These are phyloP conservation scores for Dianthus caryophyllus DNA, from an alignment of 148 eudicot species.

Conservation along the genomic window DNA sequence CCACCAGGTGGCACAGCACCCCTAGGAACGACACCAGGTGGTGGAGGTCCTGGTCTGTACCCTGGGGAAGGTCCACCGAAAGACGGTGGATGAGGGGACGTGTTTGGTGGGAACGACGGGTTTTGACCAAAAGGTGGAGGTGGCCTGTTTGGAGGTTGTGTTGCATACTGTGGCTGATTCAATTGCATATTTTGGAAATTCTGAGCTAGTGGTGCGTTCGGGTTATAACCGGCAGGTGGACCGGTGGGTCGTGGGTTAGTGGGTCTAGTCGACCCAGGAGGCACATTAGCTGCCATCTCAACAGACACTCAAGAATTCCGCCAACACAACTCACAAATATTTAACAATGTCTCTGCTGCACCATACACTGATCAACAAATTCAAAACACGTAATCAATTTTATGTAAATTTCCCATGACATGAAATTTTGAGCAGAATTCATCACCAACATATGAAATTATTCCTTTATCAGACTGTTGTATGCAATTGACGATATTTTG, in stretches of 20 bases:
- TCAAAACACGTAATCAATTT: background rate
- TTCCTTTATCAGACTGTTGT: too few species aligned
- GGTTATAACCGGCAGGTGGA: constrained; percentile 58
- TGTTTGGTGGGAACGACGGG: constrained; percentile 36
- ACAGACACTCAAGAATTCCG: background rate
- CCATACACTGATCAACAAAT: constrained; percentile 12
- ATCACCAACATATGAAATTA: background rate
- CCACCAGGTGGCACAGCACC: constrained; percentile 48
- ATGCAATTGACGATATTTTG: too few species aligned
- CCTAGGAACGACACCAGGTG: constrained; percentile 76
- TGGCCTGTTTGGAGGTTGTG: constrained; percentile 34
- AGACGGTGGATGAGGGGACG: constrained; percentile 28
- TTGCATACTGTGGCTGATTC: constrained; percentile 57
- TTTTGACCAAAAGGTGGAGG: constrained; percentile 58
- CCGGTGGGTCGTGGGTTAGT: constrained; percentile 31
- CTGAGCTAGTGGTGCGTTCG: constrained; percentile 53
- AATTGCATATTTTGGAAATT: constrained; percentile 67
- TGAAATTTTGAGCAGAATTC: background rate
- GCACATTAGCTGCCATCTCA: constrained; percentile 64
- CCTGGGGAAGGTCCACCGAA: constrained; percentile 38
- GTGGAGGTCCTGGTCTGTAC: constrained; percentile 74
- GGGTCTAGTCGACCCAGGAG: constrained; percentile 71
- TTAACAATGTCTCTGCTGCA: constrained; percentile 3
- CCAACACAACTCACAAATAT: constrained; percentile 14
- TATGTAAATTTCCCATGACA: too few species aligned